These are phyloP conservation scores for Chimonanthus salicifolius DNA, from an alignment of 164 flowering plant species.

Conservation along the genomic window DNA sequence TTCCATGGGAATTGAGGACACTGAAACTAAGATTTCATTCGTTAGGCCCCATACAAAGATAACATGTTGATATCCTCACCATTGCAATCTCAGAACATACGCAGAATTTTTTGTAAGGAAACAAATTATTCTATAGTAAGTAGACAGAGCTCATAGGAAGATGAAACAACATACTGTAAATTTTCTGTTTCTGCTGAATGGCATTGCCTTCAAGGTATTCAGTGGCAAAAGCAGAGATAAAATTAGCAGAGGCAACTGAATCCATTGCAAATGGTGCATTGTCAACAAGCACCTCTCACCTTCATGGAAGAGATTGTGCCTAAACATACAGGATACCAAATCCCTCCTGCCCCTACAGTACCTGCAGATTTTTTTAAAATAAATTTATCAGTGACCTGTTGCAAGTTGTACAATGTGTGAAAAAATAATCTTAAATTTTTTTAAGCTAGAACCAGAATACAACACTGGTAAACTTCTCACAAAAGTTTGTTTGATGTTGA, in stretches of 20 bases:
- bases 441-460: not conserved
- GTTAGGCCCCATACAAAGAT: too few species aligned
- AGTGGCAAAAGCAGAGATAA: constrained; percentile 28
- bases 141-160: not conserved
- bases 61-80: not conserved
- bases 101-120: not conserved
- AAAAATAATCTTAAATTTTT: not conserved
- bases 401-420: not conserved
- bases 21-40: too few species aligned
- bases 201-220: constrained; percentile 8
- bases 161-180: constrained; percentile 11
- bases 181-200: constrained; percentile 11
- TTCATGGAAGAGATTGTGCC: constrained; percentile 3
- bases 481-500: not conserved
- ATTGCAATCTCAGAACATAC: not conserved
- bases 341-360: not conserved
- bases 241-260: constrained; percentile 26
- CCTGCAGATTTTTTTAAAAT: not conserved
- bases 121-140: not conserved
- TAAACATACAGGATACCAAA: not conserved
- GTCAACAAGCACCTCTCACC: constrained; percentile 14
- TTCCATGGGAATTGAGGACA: too few species aligned
- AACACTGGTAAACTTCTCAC: not conserved
- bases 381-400: not conserved
- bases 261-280: constrained; percentile 33